Evolutionary conservation across 2,329 filamentous ascomycete genomes (phyloP).

Genomic region (Zymoseptoria crescenta): DNA sequence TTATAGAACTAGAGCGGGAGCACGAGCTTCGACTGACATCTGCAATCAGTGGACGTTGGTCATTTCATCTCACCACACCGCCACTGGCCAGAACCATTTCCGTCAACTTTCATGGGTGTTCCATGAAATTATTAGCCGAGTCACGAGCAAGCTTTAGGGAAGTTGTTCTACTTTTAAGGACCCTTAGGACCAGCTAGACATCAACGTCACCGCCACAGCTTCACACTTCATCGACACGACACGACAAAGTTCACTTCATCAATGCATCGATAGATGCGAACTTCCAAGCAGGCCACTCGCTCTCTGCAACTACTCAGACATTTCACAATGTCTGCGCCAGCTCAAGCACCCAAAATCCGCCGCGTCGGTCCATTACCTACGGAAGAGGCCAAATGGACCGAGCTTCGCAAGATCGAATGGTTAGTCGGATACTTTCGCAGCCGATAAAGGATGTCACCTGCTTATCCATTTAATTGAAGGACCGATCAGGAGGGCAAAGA

Average conservation of each 20-base stretch:
- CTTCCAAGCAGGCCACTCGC: conserved; percentile 2
- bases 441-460: neutral
- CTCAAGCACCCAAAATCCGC: conserved; percentile 42
- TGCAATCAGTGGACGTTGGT: too few relatives aligned
- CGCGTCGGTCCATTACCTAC: conserved; percentile 42
- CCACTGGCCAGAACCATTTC: too few relatives aligned
- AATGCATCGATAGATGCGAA: conserved; percentile 1
- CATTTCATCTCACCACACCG: too few relatives aligned
- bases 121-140: too few relatives aligned
- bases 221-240: neutral
- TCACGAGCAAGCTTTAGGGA: too few relatives aligned
- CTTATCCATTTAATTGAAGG: conserved; percentile 2
- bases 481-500: conserved; percentile 34
- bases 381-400: conserved; percentile 50
- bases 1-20: too few relatives aligned
- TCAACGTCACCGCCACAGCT: neutral
- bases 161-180: too few relatives aligned
- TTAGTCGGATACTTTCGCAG: conserved; percentile 1
- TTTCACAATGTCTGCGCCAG: conserved; percentile 20
- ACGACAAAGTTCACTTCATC: neutral
- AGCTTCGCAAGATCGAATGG: conserved; percentile 46
- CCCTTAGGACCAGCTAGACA: too few relatives aligned
- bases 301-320: conserved; percentile 13
- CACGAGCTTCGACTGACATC: too few relatives aligned
- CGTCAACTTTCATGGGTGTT: too few relatives aligned